Evolutionary conservation across 2,329 filamentous ascomycete species (phyloP), one percentile per base, ranked within the genome.

Genomic region (Cryphonectria nitschkei): DNA sequence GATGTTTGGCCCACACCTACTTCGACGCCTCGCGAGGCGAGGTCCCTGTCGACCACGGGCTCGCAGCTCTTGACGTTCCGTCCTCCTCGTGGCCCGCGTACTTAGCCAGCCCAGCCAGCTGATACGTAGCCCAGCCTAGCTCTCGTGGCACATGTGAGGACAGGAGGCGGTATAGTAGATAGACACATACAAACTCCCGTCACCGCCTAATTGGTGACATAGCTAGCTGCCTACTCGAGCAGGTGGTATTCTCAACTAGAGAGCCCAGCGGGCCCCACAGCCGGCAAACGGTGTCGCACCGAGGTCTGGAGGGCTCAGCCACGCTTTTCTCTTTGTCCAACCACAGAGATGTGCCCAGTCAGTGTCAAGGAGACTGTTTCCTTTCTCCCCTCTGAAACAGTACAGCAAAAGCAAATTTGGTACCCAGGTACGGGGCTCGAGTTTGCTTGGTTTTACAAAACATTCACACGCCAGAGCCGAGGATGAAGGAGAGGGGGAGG

Each of bases 171-270:
- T 41, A 66, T 19, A 32, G 22, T 26, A 26, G 26, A 26, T 26
- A 26, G 1, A 26, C 26, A 13, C 8, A 19, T 39, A 37, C 9
- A 43, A 34, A 8, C 26, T 13, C n/a, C 29, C 8, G 29, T 22
- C 9, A 66, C 19, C 64, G 32, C 58, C 19, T 61, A 19, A 39
- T 39, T 39, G 9, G 41, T 65, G 50, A 65, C 39, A 43, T 56
- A 66, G 64, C 64, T 66, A 66, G 50, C 64, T 66, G 64, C 64
- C 64, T 66, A 52, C 50, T 66, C 22, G 32, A 66, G 64, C 34
- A 66, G 64, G 64, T 66, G 64, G 64, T 66, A 66, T 66, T 29
- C 29, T 8, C 22, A n/a, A n/a, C 19, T 6, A n/a, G 5, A n/a
- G 32, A 39, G 37, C 37, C 9, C 43, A 22, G 64, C 64, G 54